Evolutionary conservation across 1,139 yeast species (phyloP).

Genomic region (Geotrichum phurueaensis): DNA sequence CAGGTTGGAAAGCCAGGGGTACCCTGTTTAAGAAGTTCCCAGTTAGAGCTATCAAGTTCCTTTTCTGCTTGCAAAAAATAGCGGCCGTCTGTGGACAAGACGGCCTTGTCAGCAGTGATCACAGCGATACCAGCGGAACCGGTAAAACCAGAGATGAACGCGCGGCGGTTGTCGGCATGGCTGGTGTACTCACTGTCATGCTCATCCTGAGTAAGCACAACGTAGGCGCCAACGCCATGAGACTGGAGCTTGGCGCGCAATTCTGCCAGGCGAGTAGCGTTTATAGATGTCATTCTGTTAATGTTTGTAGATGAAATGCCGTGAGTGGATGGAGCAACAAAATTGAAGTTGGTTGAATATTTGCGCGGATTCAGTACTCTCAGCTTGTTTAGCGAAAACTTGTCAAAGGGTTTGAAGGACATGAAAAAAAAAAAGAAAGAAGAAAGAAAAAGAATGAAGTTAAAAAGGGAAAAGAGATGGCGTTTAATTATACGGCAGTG

Average conservation of each 20-base stretch:
- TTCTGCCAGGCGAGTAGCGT: conserved; percentile 39
- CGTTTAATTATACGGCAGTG: too few species aligned
- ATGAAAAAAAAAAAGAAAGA: not conserved
- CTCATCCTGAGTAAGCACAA: conserved; percentile 88
- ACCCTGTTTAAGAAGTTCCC: conserved; percentile 82
- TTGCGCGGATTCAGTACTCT: conserved; percentile 1
- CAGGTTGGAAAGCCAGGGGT: conserved; percentile 68
- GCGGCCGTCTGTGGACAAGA: conserved; percentile 88
- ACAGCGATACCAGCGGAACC: conserved; percentile 96
- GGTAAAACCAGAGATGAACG: conserved; percentile 73
- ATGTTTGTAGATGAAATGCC: conserved; percentile 18
- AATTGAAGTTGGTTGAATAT: conserved; percentile 1
- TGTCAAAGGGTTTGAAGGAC: conserved; percentile 7
- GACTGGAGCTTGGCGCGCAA: conserved; percentile 63
- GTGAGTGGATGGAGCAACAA: not conserved
- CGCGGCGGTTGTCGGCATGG: conserved; percentile 71
- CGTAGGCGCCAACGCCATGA: conserved; percentile 62
- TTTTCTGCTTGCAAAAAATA: conserved; percentile 86
- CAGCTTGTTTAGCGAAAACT: conserved; percentile 3
- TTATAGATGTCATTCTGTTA: conserved; percentile 14
- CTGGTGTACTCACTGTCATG: conserved; percentile 91
- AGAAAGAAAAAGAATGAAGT: not conserved
- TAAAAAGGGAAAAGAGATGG: too few species aligned
- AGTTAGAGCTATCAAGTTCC: conserved; percentile 77
- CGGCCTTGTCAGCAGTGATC: conserved; percentile 64